Base-by-base conservation (phyloP, 768 basidiomycete species). In the Phanerochaete carnosa region DNA sequence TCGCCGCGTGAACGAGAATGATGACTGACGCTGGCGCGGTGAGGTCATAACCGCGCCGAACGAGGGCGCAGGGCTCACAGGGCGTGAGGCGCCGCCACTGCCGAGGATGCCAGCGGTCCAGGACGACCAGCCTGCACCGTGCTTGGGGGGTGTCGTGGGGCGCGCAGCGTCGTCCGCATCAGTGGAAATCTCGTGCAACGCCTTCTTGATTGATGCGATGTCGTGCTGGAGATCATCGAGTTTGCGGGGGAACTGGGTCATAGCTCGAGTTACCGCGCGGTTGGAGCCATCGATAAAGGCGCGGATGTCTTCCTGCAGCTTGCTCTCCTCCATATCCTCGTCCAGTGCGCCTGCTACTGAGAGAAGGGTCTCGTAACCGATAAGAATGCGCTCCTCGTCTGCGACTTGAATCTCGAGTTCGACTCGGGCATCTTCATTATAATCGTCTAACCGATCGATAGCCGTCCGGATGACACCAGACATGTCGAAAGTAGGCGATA, bases 391-490 rank as follows among this genome's bases (percentile, higher is more conserved):
- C 12, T 79, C 80, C 63, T 90, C 90, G 68, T 94, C 92, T 1
- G 88, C 81, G 11, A 86, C 74, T 25, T 84, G 82, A 43, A 94
- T 93, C 73, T 94, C 92, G 23, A 94, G 74, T 68, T 94, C 92
- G 11, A 94, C 92, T 0, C 89, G 83, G 1, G 84, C 84, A 64
- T 93, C 92, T 69, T 93, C 92, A 4, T 83, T 83, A 67, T 82
- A 90, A 68, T 94, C 89, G 56, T 84, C 79, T 45, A 94, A 76
- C 8, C 91, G 79, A 26, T 83, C 77, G 19, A 89, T 73, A 5
- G 84, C 86, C 0, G 76, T 76, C 22, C 73, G 74, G 3, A 93
- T 66, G 16, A 84, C 70, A 8, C 69, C 32, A 19, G 58, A 50
- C 52, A 61, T 62, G 22, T 68, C 63, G 0, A 56, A 29, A 6